These are phyloP conservation scores for Backusella tuberculispora DNA, from an alignment of 192 early-diverging fungal species.

Conservation along the genomic window DNA sequence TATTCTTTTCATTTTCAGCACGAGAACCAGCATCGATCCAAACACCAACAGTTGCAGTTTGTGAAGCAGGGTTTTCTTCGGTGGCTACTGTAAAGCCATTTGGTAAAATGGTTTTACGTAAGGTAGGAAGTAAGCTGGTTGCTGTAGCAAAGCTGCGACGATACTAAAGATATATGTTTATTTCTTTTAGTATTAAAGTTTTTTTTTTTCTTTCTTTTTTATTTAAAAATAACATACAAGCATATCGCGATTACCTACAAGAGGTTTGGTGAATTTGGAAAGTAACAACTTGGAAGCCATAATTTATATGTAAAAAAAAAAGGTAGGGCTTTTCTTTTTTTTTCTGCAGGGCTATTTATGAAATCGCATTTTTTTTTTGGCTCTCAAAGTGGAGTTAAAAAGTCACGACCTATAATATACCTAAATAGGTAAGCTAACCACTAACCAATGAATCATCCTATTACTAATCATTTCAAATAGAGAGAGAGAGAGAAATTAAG, in stretches of 20 bases:
- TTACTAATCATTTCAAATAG: too few relatives aligned
- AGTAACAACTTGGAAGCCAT: conserved; percentile 14
- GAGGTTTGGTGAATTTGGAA: conserved; percentile 13
- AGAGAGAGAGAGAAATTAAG: too few relatives aligned
- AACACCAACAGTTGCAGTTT: conserved; percentile 89
- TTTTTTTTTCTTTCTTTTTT: not conserved
- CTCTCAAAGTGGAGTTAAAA: not conserved
- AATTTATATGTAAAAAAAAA: not conserved
- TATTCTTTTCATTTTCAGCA: conserved; percentile 73
- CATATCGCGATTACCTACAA: conserved; percentile 14
- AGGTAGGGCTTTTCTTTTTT: not conserved
- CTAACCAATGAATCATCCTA: not conserved
- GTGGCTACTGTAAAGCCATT: conserved; percentile 88
- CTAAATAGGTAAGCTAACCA: not conserved
- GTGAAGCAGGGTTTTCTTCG: conserved; percentile 75
- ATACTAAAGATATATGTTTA: conserved; percentile 33
- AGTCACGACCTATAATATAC: not conserved
- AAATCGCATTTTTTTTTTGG: not conserved
- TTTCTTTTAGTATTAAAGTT: not conserved
- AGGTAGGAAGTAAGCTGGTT: conserved; percentile 45
- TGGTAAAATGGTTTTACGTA: conserved; percentile 69
- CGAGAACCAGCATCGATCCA: conserved; percentile 91
- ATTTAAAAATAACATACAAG: not conserved
- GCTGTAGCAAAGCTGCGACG: conserved; percentile 57
- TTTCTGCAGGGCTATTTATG: conserved; percentile 4